Conservation (phyloP, 768 basidiomycete genomes). For the Leccinum fibrillosum region DNA sequence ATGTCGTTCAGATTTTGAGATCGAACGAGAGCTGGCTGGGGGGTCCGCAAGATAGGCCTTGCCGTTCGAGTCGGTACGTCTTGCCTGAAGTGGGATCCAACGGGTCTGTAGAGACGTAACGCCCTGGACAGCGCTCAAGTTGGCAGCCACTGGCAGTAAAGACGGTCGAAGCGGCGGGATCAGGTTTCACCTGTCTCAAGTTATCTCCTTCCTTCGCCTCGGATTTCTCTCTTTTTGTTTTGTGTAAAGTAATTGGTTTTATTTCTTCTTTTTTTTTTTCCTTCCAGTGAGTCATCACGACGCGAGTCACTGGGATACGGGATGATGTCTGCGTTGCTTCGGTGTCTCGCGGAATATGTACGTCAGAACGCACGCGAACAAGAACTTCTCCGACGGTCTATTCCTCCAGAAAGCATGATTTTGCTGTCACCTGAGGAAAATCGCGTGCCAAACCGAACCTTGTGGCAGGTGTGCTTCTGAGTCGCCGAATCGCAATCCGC, state of each 20-base stretch:
- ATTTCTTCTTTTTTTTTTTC: neutral
- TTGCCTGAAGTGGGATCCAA: neutral
- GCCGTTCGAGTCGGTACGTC: neutral
- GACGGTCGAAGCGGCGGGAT: neutral
- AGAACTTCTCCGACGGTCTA: neutral
- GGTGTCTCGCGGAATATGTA: neutral
- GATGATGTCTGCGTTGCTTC: neutral
- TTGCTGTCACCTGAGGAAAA: neutral
- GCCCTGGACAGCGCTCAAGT: neutral
- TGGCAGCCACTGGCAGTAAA: neutral
- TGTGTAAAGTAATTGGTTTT: neutral
- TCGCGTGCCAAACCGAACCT: neutral
- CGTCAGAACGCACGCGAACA: neutral
- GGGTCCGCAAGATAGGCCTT: neutral
- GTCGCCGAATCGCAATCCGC: neutral
- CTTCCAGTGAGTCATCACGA: neutral
- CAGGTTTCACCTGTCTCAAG: constrained; percentile 3
- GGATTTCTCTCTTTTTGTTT: neutral
- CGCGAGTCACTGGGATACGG: neutral
- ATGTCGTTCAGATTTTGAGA: neutral
- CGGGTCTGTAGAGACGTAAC: neutral
- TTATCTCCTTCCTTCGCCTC: neutral
- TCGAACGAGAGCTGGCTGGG: neutral
- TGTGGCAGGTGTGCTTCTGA: constrained; percentile 2
- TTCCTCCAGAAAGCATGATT: neutral